These are phyloP conservation scores for Tephrocybe sp. DNA, from an alignment of 768 basidiomycete species.

Conservation along the genomic window DNA sequence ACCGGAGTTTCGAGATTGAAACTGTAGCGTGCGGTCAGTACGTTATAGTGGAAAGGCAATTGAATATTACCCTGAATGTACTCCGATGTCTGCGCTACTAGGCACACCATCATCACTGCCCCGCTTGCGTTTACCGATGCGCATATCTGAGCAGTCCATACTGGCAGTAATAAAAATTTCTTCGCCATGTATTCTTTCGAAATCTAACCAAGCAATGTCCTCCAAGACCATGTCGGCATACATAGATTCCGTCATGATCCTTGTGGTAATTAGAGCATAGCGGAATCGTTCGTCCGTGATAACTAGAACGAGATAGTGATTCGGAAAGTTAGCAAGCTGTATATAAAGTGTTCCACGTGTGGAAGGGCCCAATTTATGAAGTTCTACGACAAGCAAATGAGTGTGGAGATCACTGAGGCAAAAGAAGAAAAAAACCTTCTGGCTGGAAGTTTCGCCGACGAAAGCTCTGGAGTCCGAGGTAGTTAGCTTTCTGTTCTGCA, in stretches of 20 bases:
- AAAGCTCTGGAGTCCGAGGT: conserved; percentile 78
- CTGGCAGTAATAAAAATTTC: conserved; percentile 22
- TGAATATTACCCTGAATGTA: conserved; percentile 18
- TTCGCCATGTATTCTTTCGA: conserved; percentile 59
- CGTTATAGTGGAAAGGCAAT: not conserved
- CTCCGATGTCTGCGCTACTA: conserved; percentile 3
- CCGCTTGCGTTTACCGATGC: conserved; percentile 22
- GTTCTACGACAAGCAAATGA: conserved; percentile 40
- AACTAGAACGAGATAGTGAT: conserved; percentile 82
- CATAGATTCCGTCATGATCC: conserved; percentile 49
- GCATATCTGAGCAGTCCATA: conserved; percentile 20
- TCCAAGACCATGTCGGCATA: conserved; percentile 65
- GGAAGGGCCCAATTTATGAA: conserved; percentile 64
- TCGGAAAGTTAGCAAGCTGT: conserved; percentile 71
- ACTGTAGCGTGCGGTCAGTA: conserved; percentile 26
- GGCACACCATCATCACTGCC: conserved; percentile 9
- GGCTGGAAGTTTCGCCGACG: conserved; percentile 62
- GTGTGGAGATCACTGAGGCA: not conserved
- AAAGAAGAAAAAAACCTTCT: conserved; percentile 45
- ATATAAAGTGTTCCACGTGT: conserved; percentile 69
- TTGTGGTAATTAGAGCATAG: conserved; percentile 77
- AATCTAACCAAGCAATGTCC: conserved; percentile 79
- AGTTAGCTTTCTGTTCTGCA: conserved; percentile 81
- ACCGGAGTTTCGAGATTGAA: conserved; percentile 74
- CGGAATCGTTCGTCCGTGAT: conserved; percentile 75